Conservation (phyloP, 2,329 filamentous ascomycete genomes). For the Coniochaeta prunicola region DNA sequence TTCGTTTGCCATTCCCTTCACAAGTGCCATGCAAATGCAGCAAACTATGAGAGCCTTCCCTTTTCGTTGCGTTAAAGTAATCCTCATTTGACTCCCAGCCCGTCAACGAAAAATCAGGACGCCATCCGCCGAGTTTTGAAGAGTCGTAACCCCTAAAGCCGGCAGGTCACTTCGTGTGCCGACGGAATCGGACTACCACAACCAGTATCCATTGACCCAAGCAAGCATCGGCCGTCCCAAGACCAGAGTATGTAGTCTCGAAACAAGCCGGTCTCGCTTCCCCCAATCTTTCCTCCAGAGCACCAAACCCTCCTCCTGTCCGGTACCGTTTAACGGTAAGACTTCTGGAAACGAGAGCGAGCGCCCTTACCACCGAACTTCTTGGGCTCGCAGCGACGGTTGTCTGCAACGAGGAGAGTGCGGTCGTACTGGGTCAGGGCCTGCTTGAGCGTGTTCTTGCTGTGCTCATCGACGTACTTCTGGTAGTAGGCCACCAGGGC, state of each 20-base stretch:
- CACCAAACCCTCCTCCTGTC: neutral
- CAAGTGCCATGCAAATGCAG: constrained; percentile 44
- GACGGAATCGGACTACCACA: constrained; percentile 5
- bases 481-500: constrained; percentile 98
- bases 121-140: constrained; percentile 3
- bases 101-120: constrained; percentile 7
- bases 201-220: constrained; percentile 7
- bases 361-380: constrained; percentile 94
- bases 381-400: constrained; percentile 99
- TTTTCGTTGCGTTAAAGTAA: constrained; percentile 17
- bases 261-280: neutral
- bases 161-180: constrained; percentile 1
- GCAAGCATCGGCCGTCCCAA: constrained; percentile 18
- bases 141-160: constrained; percentile 8
- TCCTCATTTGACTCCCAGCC: constrained; percentile 24
- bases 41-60: constrained; percentile 30
- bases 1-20: constrained; percentile 46
- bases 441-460: constrained; percentile 99
- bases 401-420: constrained; percentile 89
- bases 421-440: constrained; percentile 71
- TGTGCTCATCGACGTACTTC: constrained; percentile 99
- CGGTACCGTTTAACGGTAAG: constrained; percentile 72
- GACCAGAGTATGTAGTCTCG: neutral
- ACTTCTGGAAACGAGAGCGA: constrained; percentile 96
- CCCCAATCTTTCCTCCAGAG: neutral